Evolutionary conservation across 495 filamentous ascomycete species (phyloP), one percentile per base, ranked within the genome.

Genomic region (Hypoxylon fragiforme): DNA sequence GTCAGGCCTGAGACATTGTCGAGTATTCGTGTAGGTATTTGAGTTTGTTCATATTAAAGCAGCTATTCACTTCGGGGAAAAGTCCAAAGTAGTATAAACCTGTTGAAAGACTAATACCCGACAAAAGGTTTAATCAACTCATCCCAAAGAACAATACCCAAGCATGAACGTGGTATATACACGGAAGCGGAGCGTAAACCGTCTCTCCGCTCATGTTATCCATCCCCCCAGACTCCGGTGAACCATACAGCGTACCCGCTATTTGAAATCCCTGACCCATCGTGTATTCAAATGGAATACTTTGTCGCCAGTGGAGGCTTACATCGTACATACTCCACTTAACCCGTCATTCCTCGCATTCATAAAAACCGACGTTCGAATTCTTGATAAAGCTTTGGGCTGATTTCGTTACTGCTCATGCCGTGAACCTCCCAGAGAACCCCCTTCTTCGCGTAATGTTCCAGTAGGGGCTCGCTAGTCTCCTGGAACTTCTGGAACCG

Each of bases 341-440:
- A 1, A 14, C 11, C 6, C 3, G n/a, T 36, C 24, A 24, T 24
- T 16, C 35, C 9, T 18, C n/a, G n/a, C 15, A 12, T 1, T 67
- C 64, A 67, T 57, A 63, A 59, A 77, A 98, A 98, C 48, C 85
- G 76, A 49, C 73, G 79, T 70, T 86, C 85, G 65, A 98, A 85
- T 71, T 95, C 92, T 7, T 77, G 74, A 61, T 88, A 85, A 9
- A 98, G 71, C 72, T 88, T 82, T 6, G 94, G 94, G 13, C 81
- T 91, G 44, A 98, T 98, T 78, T 97, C 92, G 70, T 98, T 87
- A 58, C 89, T 95, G 57, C 84, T 89, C 63, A 92, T 82, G 7
- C 94, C 94, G 56, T 88, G 72, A 2, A 97, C 91, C 22, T 85
- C 87, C 88, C 87, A 92, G 48, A 98, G 69, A 24, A 95, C 86